Evolutionary conservation across 1,284 basidiomycete genomes (phyloP), one percentile per base, ranked within the genome.

Genomic region (Cutaneotrichosporon cyanovorans): DNA sequence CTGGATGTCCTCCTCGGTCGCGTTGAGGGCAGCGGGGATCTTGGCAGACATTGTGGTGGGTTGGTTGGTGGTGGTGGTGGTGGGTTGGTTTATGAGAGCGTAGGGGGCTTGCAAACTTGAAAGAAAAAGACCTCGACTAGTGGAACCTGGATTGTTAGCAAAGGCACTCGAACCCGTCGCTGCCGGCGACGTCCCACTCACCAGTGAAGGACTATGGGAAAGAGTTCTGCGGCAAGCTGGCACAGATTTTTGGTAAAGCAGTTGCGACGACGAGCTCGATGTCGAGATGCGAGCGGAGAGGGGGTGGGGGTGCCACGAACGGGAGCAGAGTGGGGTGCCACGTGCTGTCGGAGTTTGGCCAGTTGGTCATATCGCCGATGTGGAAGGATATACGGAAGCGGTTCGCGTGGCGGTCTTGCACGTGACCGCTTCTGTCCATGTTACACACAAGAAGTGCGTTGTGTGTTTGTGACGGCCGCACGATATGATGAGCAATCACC

Each of bases 1-100:
- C 74, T 87, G 86, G 65, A 96, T 91, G 77, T 97, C 93, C 76
- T 96, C 92, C 75, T 96, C 90, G 56, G 91, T 93, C 52, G 89
- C 87, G 73, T 83, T 83, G 70, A 98, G 81, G 65, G 85, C 80
- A 65, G 90, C 84, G 64, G 93, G 93, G 63, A 95, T 80, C 81
- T 95, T 95, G 61, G 61, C 61, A 37, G 65, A 66, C 62, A 66
- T 68, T 43, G 44, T 65, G 53, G 48, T 46, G 48, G 46, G 41
- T 53, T 55, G 52, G 44, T 43, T n/a, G n/a, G 45, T 46, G 45
- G 39, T 44, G 39, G 36, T 43, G 37, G 42, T 32, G 47, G 7
- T 28, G 42, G 42, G 25, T 45, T 31, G 30, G 51, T 45, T 44
- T 45, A 41, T 31, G 50, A 37, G 37, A 40, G 30, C 30, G 37